Evolutionary conservation across 2,329 filamentous ascomycete species (phyloP).

Genomic region (Cladosporium sp.): DNA sequence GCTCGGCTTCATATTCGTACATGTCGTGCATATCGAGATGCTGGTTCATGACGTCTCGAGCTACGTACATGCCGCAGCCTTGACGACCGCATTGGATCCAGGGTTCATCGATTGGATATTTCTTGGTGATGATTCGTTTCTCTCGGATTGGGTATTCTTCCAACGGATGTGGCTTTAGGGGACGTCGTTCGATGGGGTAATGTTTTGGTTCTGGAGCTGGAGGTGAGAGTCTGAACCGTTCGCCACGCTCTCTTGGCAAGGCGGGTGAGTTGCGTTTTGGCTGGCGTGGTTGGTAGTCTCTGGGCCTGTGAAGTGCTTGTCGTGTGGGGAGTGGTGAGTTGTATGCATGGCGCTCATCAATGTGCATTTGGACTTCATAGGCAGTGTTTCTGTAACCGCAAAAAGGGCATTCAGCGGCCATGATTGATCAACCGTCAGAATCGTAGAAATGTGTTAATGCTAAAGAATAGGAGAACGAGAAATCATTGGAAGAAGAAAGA

Average conservation of each 20-base stretch:
- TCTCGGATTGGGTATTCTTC: not conserved
- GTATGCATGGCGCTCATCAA: not conserved
- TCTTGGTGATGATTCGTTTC: not conserved
- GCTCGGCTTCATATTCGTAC: not conserved
- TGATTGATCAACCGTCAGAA: not conserved
- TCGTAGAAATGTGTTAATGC: too few relatives aligned
- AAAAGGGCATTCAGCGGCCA: not conserved
- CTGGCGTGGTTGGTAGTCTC: too few relatives aligned
- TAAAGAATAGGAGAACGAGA: too few relatives aligned
- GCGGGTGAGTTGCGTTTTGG: not conserved
- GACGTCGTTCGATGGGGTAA: not conserved
- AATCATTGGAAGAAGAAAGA: too few relatives aligned
- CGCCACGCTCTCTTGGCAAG: not conserved
- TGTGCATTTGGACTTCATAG: not conserved
- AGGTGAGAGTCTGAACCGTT: not conserved
- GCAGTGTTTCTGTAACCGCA: not conserved
- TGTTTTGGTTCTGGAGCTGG: not conserved
- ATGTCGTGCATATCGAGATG: conserved; percentile 6
- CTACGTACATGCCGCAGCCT: conserved; percentile 1
- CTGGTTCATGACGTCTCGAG: not conserved
- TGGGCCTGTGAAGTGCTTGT: too few relatives aligned
- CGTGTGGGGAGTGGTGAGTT: too few relatives aligned
- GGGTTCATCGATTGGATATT: not conserved
- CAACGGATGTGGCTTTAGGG: too few relatives aligned
- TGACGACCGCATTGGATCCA: conserved; percentile 2